A percentile compares a stretch with the other conserved stretches of the same genome.
phyloP scores from a whole-genome alignment of 768 basidiomycete genomes.

The Rickenella mellea region DNA sequence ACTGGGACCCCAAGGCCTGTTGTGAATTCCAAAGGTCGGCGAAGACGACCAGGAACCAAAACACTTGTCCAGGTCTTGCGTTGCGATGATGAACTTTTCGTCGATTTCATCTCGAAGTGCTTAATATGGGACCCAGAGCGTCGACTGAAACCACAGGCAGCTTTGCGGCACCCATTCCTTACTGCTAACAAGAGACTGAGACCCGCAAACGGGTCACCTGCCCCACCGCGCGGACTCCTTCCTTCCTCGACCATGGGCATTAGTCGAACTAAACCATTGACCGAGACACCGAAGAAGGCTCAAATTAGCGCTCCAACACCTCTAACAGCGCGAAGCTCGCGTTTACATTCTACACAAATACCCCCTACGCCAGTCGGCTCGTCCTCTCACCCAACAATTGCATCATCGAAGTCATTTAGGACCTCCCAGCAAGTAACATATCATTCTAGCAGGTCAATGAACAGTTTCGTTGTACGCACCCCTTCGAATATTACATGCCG shows the following conservation, averaged over 20 bases:
- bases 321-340: slow-evolving; percentile 53
- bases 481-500: no score
- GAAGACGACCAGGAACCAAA: slow-evolving; percentile 86
- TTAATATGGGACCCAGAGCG: slow-evolving; percentile 98
- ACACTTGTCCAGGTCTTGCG: slow-evolving; percentile 82
- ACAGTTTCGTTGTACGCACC: background rate
- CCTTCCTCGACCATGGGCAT: slow-evolving; percentile 50
- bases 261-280: slow-evolving; percentile 36
- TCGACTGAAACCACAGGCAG: slow-evolving; percentile 87
- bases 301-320: slow-evolving; percentile 86
- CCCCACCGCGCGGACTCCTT: slow-evolving; percentile 40
- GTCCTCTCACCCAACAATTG: background rate
- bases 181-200: slow-evolving; percentile 44
- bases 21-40: slow-evolving; percentile 92
- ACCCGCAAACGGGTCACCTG: slow-evolving; percentile 35
- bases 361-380: slow-evolving; percentile 6
- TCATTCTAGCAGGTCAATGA: background rate
- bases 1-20: slow-evolving; percentile 90
- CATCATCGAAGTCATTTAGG: background rate
- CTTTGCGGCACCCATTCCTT: slow-evolving; percentile 86
- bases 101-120: slow-evolving; percentile 96
- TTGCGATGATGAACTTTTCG: slow-evolving; percentile 88
- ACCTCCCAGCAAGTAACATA: background rate
- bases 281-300: slow-evolving; percentile 81
- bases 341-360: slow-evolving; percentile 3